phyloP scores from a whole-genome alignment of 2,329 filamentous ascomycete genomes.

The Endoconidiophora laricicola region DNA sequence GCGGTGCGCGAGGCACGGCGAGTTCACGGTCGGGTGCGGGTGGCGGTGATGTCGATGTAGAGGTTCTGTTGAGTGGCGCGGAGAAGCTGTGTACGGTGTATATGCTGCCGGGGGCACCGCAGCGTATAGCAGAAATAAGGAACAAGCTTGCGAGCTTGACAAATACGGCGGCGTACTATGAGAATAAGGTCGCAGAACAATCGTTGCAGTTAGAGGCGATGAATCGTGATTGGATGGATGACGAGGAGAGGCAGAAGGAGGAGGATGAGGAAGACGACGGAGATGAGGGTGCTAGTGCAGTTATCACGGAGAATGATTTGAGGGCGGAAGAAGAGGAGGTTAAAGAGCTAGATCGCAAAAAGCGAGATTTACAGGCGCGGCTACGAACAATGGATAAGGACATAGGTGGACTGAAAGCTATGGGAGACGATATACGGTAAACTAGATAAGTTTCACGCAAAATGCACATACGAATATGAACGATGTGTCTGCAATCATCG shows the following conservation, averaged over 20 bases:
- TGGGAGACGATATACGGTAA: constrained; percentile 22
- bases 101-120: constrained; percentile 59
- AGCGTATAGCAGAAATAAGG: constrained; percentile 58
- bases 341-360: constrained; percentile 37
- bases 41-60: constrained; percentile 66
- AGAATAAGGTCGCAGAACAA: constrained; percentile 64
- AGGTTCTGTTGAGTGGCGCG: constrained; percentile 67
- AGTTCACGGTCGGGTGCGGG: constrained; percentile 19
- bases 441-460: not conserved
- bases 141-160: constrained; percentile 53
- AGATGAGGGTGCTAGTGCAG: constrained; percentile 21
- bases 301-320: constrained; percentile 52
- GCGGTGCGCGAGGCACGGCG: constrained; percentile 27
- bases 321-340: constrained; percentile 52
- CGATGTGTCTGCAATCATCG: too few relatives aligned
- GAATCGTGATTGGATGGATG: constrained; percentile 46
- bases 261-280: constrained; percentile 27
- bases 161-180: constrained; percentile 64
- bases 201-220: constrained; percentile 54
- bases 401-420: constrained; percentile 34
- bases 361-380: constrained; percentile 36
- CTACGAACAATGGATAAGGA: constrained; percentile 39
- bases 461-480: too few relatives aligned
- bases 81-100: constrained; percentile 86
- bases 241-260: constrained; percentile 36